A percentile compares a stretch with the other conserved stretches of the same genome.
phyloP scores from a whole-genome alignment of 2,329 filamentous ascomycete species.

The Verticillium dahliae region DNA sequence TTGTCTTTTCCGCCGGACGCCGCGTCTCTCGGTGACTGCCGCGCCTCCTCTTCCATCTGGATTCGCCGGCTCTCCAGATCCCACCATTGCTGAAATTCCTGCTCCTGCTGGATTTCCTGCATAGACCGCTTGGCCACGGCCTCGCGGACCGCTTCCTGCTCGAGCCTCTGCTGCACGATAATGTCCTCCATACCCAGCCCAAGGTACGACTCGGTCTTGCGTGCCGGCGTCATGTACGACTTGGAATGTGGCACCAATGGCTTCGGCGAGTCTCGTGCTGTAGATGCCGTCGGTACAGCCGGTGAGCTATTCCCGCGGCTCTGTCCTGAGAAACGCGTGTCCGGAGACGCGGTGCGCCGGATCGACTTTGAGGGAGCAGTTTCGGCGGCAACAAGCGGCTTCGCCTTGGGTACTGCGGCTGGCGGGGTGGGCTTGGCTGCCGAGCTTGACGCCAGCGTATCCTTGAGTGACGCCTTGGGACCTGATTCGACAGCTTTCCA shows the following conservation, averaged over 20 bases:
- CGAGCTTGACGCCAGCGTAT: constrained; percentile 32
- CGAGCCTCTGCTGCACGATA: constrained; percentile 75
- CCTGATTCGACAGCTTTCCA: constrained; percentile 57
- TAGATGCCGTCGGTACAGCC: constrained; percentile 16
- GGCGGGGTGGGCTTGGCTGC: constrained; percentile 17
- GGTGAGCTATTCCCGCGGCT: constrained; percentile 30
- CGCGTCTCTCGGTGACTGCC: constrained; percentile 31
- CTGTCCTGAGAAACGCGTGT: constrained; percentile 58
- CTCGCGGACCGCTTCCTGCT: constrained; percentile 77
- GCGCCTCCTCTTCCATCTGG: constrained; percentile 56
- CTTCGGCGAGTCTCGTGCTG: constrained; percentile 23
- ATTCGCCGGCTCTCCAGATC: constrained; percentile 73
- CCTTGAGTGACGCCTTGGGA: constrained; percentile 43
- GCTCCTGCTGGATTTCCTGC: constrained; percentile 93
- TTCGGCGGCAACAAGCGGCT: constrained; percentile 37
- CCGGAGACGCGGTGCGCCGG: constrained; percentile 50
- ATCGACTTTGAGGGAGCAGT: constrained; percentile 29
- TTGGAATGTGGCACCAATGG: constrained; percentile 53
- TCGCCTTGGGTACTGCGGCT: constrained; percentile 24
- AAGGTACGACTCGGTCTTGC: constrained; percentile 55
- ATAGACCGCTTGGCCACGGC: constrained; percentile 82
- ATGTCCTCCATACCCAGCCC: constrained; percentile 83
- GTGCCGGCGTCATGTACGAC: constrained; percentile 49
- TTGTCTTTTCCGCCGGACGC: constrained; percentile 31
- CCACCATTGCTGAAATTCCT: constrained; percentile 97